Evolutionary conservation across 306 rosid species (phyloP).

Genomic region (Rubus parviflorus): DNA sequence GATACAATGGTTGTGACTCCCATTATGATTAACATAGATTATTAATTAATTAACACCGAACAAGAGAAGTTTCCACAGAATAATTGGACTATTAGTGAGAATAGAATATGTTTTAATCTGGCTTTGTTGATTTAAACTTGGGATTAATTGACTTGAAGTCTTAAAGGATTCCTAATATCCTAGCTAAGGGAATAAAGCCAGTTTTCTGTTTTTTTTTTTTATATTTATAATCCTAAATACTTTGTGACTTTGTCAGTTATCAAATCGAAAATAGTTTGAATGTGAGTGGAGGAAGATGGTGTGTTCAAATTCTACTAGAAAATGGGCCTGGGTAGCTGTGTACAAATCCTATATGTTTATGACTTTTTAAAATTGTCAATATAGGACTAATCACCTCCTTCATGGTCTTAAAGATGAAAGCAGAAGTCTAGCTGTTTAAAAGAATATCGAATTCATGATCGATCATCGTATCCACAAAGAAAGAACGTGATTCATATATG

Average conservation of each 20-base stretch:
- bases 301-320: background rate
- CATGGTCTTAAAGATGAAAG: background rate
- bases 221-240: background rate
- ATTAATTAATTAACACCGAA: background rate
- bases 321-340: background rate
- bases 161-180: background rate
- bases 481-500: too few species aligned
- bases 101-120: background rate
- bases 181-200: background rate
- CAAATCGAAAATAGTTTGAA: background rate
- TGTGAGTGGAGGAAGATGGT: background rate
- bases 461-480: too few species aligned
- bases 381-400: background rate
- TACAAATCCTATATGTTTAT: background rate
- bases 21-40: background rate
- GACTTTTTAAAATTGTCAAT: background rate
- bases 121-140: background rate
- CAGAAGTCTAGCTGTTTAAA: background rate
- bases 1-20: constrained; percentile 5
- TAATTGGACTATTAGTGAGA: background rate
- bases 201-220: background rate
- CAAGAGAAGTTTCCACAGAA: background rate
- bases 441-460: too few species aligned
- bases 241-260: background rate
- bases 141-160: background rate